A percentile compares a stretch with the other conserved stretches of the same genome.
Evolutionary conservation across 1,284 basidiomycete species (phyloP).

Genomic region (Vanrija sp.): DNA sequence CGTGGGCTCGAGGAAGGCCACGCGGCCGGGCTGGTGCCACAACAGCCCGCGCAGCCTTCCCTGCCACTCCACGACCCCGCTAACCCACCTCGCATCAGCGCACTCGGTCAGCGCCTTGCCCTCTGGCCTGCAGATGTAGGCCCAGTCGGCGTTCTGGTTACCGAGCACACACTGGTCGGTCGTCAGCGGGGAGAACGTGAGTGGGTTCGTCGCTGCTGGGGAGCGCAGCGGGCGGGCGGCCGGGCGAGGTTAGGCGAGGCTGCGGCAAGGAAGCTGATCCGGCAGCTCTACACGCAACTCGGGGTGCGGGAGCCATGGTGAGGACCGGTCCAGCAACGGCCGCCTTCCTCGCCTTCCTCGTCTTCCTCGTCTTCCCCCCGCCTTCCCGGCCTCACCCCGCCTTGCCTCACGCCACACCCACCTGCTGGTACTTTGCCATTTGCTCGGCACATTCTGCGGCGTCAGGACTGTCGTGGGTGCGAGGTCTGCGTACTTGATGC

Average conservation of each 20-base stretch:
- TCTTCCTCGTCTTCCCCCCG: too few relatives aligned
- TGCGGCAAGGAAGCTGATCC: too few relatives aligned
- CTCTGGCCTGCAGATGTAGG: slow-evolving; percentile 35
- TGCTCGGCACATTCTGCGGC: slow-evolving; percentile 41
- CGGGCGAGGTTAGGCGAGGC: too few relatives aligned
- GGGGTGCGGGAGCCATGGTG: too few relatives aligned
- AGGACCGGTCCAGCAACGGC: too few relatives aligned
- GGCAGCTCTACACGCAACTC: too few relatives aligned
- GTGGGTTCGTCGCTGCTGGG: too few relatives aligned
- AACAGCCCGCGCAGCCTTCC: background rate
- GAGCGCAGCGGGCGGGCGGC: too few relatives aligned
- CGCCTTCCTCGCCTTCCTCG: too few relatives aligned
- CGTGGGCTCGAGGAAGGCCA: background rate
- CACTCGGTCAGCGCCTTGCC: slow-evolving; percentile 38
- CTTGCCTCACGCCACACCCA: too few relatives aligned
- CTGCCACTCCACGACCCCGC: background rate
- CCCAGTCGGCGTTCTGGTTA: slow-evolving; percentile 44
- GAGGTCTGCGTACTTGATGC: slow-evolving; percentile 37
- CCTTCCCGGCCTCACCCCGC: too few relatives aligned
- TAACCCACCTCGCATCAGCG: slow-evolving; percentile 38
- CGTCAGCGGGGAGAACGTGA: background rate
- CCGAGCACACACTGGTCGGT: slow-evolving; percentile 37
- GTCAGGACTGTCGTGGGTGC: background rate
- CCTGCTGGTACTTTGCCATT: slow-evolving; percentile 46
- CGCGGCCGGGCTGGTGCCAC: background rate